Percentiles rank a stretch among this genome's conserved stretches.
Conservation (phyloP, 352 stramenopile genomes). For the Pythium plurisporium region DNA sequence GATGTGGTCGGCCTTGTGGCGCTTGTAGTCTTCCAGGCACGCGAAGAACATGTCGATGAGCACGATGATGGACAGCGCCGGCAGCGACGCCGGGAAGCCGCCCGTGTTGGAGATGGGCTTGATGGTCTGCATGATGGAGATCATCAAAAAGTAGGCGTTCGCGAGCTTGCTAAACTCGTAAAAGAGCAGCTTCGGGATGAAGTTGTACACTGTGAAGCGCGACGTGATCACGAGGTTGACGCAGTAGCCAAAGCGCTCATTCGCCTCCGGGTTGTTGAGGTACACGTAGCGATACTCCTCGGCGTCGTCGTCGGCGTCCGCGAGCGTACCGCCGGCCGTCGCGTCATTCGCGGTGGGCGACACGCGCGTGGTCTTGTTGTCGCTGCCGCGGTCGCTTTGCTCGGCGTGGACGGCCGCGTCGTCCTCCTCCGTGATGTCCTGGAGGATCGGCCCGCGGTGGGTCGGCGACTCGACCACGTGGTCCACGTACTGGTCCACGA, state of each 20-base stretch:
- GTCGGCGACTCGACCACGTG: conserved; percentile 16
- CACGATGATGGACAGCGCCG: conserved; percentile 50
- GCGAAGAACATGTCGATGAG: conserved; percentile 33
- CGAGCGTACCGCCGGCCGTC: background rate
- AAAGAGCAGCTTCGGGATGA: conserved; percentile 86
- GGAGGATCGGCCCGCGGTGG: background rate
- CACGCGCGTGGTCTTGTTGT: background rate
- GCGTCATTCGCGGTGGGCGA: background rate
- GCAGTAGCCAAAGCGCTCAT: conserved; percentile 57
- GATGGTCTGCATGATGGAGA: conserved; percentile 84
- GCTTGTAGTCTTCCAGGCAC: conserved; percentile 48
- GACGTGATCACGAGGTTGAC: conserved; percentile 88
- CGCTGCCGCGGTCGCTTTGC: conserved; percentile 8
- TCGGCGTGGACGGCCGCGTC: conserved; percentile 8
- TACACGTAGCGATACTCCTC: conserved; percentile 70
- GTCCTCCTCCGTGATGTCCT: conserved; percentile 20
- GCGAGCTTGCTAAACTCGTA: conserved; percentile 84
- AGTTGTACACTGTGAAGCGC: conserved; percentile 89
- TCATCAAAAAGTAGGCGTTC: conserved; percentile 92
- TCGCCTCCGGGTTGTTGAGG: conserved; percentile 59
- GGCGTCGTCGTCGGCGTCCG: conserved; percentile 29
- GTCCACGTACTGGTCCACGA: conserved; percentile 18
- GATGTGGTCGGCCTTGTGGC: conserved; percentile 82
- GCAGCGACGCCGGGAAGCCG: conserved; percentile 72
- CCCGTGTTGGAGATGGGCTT: conserved; percentile 91